Evolutionary conservation across 441 rosid genomes (phyloP), one percentile per base, ranked within the genome.

Genomic region (Raphanus hybrid): DNA sequence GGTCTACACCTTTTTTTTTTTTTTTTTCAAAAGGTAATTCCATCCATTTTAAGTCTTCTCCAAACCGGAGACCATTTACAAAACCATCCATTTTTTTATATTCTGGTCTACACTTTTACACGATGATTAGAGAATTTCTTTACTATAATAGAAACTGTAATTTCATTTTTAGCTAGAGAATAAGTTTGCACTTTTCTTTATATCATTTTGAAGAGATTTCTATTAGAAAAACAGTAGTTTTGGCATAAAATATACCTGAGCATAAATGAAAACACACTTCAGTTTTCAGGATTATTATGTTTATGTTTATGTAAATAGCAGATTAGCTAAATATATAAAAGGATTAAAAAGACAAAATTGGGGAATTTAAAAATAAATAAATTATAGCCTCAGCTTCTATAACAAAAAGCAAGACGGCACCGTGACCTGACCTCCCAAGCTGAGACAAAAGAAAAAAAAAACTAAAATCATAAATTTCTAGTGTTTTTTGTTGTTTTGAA

Each of bases 371-470:
- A 45, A 18, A 37, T 23, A 23, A 16, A 35, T 0, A 37, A 41
- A 18, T n/a, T 14, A 67, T n/a, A 50, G 8, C 58, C 70, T 43
- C 58, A 43, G 52, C 65, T 39, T 55, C 29, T 65, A 65, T 41
- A 74, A 41, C 77, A 65, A 54, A 55, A 39, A 74, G 57, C 78
- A 66, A 55, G 71, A 23, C 55, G 64, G 55, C 55, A 20, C 64
- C 23, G 70, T 52, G 70, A 54, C 41, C 64, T 52, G 70, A 54
- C 41, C 64, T 37, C 64, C 64, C 48, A 45, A 20, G 54, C 54
- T 20, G 64, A 65, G 64, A 55, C 35, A 64, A 64, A 12, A 52
- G 6, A 34, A 35, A 59, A 60, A 71, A 41, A 48, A n/a, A 8
- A 11, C 8, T 4, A 71, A 29, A 61, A 20, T 15, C 16, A 3